phyloP scores from a whole-genome alignment of 2,329 filamentous ascomycete genomes.

The Akanthomyces dipterigenus region DNA sequence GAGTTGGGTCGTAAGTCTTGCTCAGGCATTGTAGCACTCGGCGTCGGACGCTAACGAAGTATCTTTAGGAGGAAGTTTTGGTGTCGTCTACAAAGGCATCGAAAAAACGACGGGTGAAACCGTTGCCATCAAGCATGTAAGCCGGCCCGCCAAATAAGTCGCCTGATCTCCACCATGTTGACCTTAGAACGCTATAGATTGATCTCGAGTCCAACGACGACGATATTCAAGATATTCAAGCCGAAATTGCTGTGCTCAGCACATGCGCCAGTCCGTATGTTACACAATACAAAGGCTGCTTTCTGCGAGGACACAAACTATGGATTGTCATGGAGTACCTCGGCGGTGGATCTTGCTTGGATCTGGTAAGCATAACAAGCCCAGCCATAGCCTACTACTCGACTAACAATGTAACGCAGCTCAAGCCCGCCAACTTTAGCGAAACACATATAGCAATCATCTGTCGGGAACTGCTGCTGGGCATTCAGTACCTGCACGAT shows the following conservation, averaged over 20 bases:
- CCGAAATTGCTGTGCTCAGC: constrained; percentile 90
- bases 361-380: constrained; percentile 56
- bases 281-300: constrained; percentile 94
- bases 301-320: constrained; percentile 90
- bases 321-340: constrained; percentile 99
- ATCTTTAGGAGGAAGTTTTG: constrained; percentile 28
- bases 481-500: constrained; percentile 85
- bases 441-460: constrained; percentile 92
- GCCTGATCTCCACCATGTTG: background rate
- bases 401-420: constrained; percentile 42
- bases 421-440: constrained; percentile 83
- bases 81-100: constrained; percentile 93
- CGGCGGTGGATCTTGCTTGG: constrained; percentile 89
- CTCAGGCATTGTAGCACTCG: background rate
- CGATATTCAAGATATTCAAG: constrained; percentile 96
- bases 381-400: constrained; percentile 1
- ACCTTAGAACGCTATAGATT: constrained; percentile 53
- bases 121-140: constrained; percentile 92
- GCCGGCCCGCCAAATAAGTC: constrained; percentile 25
- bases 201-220: constrained; percentile 98
- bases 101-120: constrained; percentile 85
- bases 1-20: constrained; percentile 78
- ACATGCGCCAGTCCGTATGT: constrained; percentile 92
- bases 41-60: constrained; percentile 1
- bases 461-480: constrained; percentile 82